Base-by-base conservation (phyloP, 352 stramenopile species). In the Phytopythium cucurbitacearum region DNA sequence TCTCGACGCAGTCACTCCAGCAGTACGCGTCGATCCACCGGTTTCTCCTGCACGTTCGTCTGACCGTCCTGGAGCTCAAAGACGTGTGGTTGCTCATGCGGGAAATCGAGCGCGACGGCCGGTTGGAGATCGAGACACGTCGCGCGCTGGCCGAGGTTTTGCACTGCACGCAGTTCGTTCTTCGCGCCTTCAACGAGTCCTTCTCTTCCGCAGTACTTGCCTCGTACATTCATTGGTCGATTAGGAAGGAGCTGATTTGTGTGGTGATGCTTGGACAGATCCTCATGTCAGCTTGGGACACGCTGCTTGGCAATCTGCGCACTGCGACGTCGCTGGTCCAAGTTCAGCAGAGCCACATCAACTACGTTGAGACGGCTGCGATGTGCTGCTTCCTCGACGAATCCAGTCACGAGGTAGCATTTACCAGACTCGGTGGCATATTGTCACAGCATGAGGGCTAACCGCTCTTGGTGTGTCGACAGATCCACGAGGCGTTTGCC, bases 311-410 rank as follows among this genome's bases (percentile, higher is more conserved):
- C 16, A 43, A 41, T 13, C 39, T 55, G 32, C 39, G 53, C 12
- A 65, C 59, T 38, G 48, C 66, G 7, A 55, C 33, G 8, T 72
- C 57, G 7, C 34, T 82, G 41, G 35, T 57, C 38, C 49, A 71
- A 13, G 15, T 85, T 35, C 74, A 69, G 9, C 37, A 15, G 10
- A 60, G 32, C 8, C 74, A 85, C 15, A 69, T 80, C 15, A 52
- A 61, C 41, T 85, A 71, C 33, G 59, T 80, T 5, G 47, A 58
- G 7, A n/a, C 57, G 41, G 64, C 64, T 36, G 32, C 48, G 49
- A 49, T 52, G 28, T 82, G 64, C 41, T 82, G 74, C 54, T 82
- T 79, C 55, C 48, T 85, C 34, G 74, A 76, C 28, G 40, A 46
- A 15, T 32, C 55, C 16, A 50, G 48, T 12, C 15, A 48, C 10